Conservation (phyloP, 768 basidiomycete species). For the Amanita fuliginea region DNA sequence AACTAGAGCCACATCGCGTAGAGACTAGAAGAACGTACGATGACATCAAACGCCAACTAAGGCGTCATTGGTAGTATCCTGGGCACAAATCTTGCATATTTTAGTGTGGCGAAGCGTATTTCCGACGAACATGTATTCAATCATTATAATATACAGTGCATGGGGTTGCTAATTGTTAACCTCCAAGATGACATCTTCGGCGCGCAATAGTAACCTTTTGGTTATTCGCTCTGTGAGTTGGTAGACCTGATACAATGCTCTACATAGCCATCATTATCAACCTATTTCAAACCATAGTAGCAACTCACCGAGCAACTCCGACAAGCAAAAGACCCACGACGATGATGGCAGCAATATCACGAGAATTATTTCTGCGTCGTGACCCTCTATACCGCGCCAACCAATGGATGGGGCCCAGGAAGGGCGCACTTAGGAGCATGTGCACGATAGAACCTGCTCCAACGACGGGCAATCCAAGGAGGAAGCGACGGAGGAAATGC, state of each 20-base stretch:
- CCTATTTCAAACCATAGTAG: neutral
- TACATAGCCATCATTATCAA: constrained; percentile 18
- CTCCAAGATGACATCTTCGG: constrained; percentile 75
- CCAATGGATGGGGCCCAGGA: constrained; percentile 61
- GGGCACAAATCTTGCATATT: neutral
- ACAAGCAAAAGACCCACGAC: constrained; percentile 48
- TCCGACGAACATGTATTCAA: neutral
- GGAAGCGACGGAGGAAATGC: constrained; percentile 55
- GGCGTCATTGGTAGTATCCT: constrained; percentile 51
- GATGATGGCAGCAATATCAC: constrained; percentile 57
- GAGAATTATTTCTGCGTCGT: constrained; percentile 42
- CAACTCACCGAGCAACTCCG: constrained; percentile 49
- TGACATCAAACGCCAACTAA: constrained; percentile 56
- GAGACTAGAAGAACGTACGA: constrained; percentile 63
- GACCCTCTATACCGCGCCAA: constrained; percentile 52
- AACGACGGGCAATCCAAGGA: constrained; percentile 68
- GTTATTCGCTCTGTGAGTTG: constrained; percentile 46
- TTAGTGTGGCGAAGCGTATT: neutral
- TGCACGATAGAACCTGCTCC: constrained; percentile 70
- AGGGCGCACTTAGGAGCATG: constrained; percentile 52
- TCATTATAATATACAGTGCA: constrained; percentile 6
- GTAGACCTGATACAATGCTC: constrained; percentile 66
- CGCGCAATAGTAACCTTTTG: constrained; percentile 51
- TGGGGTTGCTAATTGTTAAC: constrained; percentile 28
- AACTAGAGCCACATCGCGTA: constrained; percentile 48